Evolutionary conservation across 1,139 yeast species (phyloP).

Genomic region (Sugiyamaella neomexicana): DNA sequence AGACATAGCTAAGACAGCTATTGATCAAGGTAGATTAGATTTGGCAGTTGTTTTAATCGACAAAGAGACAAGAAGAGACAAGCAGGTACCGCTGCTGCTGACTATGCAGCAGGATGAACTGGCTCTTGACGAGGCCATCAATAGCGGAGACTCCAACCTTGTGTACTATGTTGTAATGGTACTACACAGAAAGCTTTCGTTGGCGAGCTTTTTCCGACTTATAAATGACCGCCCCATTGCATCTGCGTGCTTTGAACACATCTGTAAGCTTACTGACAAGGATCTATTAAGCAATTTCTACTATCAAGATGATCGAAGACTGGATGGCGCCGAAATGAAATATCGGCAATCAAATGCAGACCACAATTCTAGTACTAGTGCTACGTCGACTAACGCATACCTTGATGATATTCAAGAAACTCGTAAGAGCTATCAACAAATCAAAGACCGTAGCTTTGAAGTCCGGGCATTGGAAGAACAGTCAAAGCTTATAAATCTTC

Average conservation of each 20-base stretch:
- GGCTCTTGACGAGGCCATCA: slow-evolving; percentile 69
- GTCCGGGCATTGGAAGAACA: slow-evolving; percentile 49
- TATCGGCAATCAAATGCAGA: slow-evolving; percentile 36
- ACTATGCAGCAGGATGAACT: slow-evolving; percentile 70
- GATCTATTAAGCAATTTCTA: slow-evolving; percentile 52
- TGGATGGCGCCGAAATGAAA: slow-evolving; percentile 48
- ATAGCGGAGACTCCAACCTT: slow-evolving; percentile 65
- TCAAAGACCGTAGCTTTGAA: slow-evolving; percentile 35
- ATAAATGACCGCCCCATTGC: slow-evolving; percentile 49
- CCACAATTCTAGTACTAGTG: slow-evolving; percentile 3
- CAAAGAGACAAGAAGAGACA: slow-evolving; percentile 64
- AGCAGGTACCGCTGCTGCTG: slow-evolving; percentile 63
- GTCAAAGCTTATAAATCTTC: slow-evolving; percentile 51
- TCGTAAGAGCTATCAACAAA: slow-evolving; percentile 32
- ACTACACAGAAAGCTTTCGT: slow-evolving; percentile 49
- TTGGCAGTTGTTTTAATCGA: slow-evolving; percentile 66
- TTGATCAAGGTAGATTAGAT: slow-evolving; percentile 75
- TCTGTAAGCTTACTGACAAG: slow-evolving; percentile 41
- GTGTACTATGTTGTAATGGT: slow-evolving; percentile 59
- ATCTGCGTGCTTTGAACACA: slow-evolving; percentile 46
- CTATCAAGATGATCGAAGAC: slow-evolving; percentile 58
- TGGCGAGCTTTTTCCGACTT: slow-evolving; percentile 58
- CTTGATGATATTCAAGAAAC: slow-evolving; percentile 35
- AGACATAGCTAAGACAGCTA: slow-evolving; percentile 67
- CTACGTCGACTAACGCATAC: slow-evolving; percentile 6